phyloP scores from a whole-genome alignment of 2,329 filamentous ascomycete genomes.

The Colletotrichum noveboracense region DNA sequence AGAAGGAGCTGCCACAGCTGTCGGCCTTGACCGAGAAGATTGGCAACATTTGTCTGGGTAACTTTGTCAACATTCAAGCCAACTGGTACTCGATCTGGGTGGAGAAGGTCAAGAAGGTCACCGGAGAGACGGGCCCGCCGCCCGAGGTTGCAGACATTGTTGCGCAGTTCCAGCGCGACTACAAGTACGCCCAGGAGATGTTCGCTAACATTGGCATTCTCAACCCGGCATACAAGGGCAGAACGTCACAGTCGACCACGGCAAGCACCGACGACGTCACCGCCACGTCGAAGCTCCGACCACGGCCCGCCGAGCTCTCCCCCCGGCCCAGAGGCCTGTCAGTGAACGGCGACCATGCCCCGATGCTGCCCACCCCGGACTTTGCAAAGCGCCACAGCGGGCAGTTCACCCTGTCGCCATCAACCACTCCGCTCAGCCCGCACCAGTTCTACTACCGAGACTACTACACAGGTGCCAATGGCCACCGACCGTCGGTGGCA shows the following conservation, averaged over 20 bases:
- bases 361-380: conserved; percentile 69
- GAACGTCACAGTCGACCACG: conserved; percentile 63
- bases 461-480: conserved; percentile 50
- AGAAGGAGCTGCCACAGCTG: conserved; percentile 87
- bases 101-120: conserved; percentile 78
- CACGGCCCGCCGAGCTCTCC: conserved; percentile 53
- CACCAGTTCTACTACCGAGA: conserved; percentile 64
- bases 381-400: conserved; percentile 70
- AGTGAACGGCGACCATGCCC: conserved; percentile 66
- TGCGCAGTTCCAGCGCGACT: conserved; percentile 79
- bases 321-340: conserved; percentile 65
- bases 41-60: conserved; percentile 78
- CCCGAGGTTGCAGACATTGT: conserved; percentile 77
- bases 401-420: conserved; percentile 67
- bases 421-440: conserved; percentile 52
- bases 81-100: conserved; percentile 85
- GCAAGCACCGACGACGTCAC: conserved; percentile 57
- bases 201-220: conserved; percentile 76
- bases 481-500: conserved; percentile 29
- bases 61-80: conserved; percentile 84
- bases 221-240: conserved; percentile 72
- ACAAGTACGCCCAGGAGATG: conserved; percentile 75
- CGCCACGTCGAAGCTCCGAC: conserved; percentile 52
- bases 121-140: conserved; percentile 68
- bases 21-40: conserved; percentile 82